Percentiles rank a stretch among this genome's conserved stretches.
Conservation (phyloP, 192 early-diverging fungal genomes). For the Diversispora epigaea region DNA sequence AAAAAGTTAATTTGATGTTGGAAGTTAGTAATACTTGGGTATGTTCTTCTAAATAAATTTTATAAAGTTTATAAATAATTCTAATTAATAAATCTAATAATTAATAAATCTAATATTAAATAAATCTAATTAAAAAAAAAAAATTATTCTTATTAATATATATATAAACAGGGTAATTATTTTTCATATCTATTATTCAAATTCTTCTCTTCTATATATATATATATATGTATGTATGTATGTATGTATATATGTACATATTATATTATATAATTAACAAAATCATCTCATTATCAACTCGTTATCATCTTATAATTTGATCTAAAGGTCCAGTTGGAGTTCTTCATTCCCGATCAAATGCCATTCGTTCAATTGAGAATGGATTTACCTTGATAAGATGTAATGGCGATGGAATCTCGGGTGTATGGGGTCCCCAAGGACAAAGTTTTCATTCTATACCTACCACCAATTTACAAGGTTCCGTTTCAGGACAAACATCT, state of each 20-base stretch:
- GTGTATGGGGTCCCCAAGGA: constrained; percentile 40
- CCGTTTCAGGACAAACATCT: constrained; percentile 22
- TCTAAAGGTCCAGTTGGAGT: constrained; percentile 43
- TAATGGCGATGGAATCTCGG: constrained; percentile 44
- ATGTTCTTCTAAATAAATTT: neutral
- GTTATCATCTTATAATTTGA: neutral
- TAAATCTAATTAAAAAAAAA: no score
- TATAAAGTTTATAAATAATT: neutral
- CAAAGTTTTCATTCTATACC: constrained; percentile 46
- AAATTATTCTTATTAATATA: no score
- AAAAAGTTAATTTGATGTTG: constrained; percentile 47
- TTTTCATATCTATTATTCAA: neutral
- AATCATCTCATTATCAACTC: neutral
- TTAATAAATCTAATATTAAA: neutral
- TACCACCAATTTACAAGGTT: constrained; percentile 37
- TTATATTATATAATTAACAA: no score
- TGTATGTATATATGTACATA: no score
- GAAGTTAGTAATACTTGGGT: constrained; percentile 52
- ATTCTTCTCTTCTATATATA: no score
- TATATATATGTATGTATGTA: no score
- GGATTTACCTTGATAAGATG: constrained; percentile 47
- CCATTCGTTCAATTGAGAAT: constrained; percentile 47
- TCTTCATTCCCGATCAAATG: constrained; percentile 41
- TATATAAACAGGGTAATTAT: no score
- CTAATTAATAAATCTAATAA: neutral